phyloP scores from a whole-genome alignment of 768 basidiomycete species.

The Boletus sensibilis region DNA sequence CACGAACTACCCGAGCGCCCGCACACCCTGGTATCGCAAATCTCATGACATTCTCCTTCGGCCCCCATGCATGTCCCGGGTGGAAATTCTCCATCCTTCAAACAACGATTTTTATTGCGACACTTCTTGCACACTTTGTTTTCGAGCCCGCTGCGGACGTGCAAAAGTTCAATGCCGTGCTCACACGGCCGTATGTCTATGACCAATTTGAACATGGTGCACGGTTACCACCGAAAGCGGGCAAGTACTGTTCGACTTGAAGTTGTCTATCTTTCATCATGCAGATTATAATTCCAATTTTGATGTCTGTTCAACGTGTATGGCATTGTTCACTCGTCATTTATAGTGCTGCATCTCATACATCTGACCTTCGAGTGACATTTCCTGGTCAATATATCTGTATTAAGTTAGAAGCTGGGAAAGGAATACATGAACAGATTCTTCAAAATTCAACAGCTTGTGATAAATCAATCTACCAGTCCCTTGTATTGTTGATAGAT shows the following conservation, averaged over 20 bases:
- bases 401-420: too few species aligned
- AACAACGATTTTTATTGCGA: background rate
- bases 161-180: background rate
- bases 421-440: background rate
- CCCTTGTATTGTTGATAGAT: constrained; percentile 5
- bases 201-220: too few species aligned
- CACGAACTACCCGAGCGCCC: background rate
- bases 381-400: background rate
- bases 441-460: background rate
- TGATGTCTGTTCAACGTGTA: background rate
- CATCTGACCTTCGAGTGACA: background rate
- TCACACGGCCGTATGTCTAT: background rate
- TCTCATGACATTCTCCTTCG: too few species aligned
- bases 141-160: background rate
- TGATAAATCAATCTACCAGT: background rate
- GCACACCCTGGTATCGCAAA: background rate
- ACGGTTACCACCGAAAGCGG: background rate
- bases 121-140: background rate
- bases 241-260: background rate
- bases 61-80: too few species aligned
- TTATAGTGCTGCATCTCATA: background rate
- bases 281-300: background rate
- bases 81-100: background rate
- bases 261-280: background rate
- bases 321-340: background rate